A percentile compares a stretch with the other conserved stretches of the same genome.
phyloP scores from a whole-genome alignment of 163 green algal species.

The Scenedesmus sp. region DNA sequence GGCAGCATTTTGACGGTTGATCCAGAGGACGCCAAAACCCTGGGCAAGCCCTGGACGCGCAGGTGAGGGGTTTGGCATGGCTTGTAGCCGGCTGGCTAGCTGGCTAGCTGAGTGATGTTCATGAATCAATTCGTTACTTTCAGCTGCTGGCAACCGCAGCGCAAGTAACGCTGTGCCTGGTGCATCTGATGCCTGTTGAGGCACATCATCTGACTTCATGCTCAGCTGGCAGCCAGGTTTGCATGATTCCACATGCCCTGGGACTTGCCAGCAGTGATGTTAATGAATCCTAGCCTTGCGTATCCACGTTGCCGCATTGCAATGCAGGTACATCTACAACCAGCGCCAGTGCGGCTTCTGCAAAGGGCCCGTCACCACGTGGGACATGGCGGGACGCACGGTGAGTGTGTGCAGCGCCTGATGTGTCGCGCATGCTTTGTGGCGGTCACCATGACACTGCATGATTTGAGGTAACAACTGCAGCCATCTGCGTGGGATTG shows the following conservation, averaged over 20 bases:
- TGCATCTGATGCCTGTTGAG: background rate
- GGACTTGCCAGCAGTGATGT: too few relatives aligned
- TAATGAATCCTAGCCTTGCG: background rate
- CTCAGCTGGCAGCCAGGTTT: background rate
- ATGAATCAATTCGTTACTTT: background rate
- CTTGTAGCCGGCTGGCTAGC: too few relatives aligned
- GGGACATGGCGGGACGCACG: slow-evolving; percentile 84
- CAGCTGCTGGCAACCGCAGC: too few relatives aligned
- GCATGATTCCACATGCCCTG: too few relatives aligned
- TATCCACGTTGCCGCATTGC: background rate
- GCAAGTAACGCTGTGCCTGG: background rate
- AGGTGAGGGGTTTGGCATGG: slow-evolving; percentile 54
- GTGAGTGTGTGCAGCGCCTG: slow-evolving; percentile 12
- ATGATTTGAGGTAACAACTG: too few relatives aligned
- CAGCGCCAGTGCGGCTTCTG: slow-evolving; percentile 80
- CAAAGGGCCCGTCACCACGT: slow-evolving; percentile 69
- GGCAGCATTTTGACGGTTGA: slow-evolving; percentile 90
- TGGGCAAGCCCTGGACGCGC: slow-evolving; percentile 81
- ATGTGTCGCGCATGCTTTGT: too few relatives aligned
- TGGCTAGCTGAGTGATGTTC: too few relatives aligned
- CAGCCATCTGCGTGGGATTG: too few relatives aligned
- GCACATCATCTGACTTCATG: background rate
- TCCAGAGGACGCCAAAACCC: slow-evolving; percentile 38
- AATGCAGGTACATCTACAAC: slow-evolving; percentile 89
- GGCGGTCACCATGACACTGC: too few relatives aligned